Evolutionary conservation across 768 basidiomycete species (phyloP), one percentile per base, ranked within the genome.

Genomic region (Stropharia rugosoannulata): DNA sequence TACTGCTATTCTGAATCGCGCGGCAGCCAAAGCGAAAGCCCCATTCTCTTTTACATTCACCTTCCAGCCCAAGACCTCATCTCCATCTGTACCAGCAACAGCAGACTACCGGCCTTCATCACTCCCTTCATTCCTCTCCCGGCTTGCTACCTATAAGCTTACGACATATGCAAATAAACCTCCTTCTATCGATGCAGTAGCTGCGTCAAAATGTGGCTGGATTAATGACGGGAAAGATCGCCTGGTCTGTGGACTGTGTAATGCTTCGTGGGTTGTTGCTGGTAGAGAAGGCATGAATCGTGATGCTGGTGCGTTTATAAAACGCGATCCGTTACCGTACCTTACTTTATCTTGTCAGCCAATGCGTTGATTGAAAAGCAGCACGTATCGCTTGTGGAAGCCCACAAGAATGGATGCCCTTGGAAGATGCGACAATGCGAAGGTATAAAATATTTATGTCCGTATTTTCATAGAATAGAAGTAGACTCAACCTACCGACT

Each of bases 341-440:
- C 36, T 35, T 27, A 44, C 13, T 18, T 12, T 16, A 42, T n/a
- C 29, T 22, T 10, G 57, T 9, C 44, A 90, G 91, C 86, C 39
- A 85, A 82, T 65, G 68, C 83, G 12, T 73, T 93, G 57, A 73
- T 91, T 37, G 89, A 90, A 67, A 92, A 87, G 62, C 92, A 93
- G 66, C 80, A 80, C 12, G 58, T 64, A 3, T 81, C 82, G 41
- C 71, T 94, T 4, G 81, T 92, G 1, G 80, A 82, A 4, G 79
- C 80, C 64, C 92, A 94, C 66, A 92, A 92, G 68, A 78, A 84
- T 43, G 88, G 89, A 0, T 94, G 92, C 64, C 91, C 92, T 2
- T 94, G 92, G 92, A 89, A 82, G 67, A 75, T 79, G 48, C 80
- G 83, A 54, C 92, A 93, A 66, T 93, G 91, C 61, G 89, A 92